Percentiles rank a stretch among this genome's conserved stretches.
phyloP scores from a whole-genome alignment of 106 monocot genomes.

The Triglochin maritima region DNA sequence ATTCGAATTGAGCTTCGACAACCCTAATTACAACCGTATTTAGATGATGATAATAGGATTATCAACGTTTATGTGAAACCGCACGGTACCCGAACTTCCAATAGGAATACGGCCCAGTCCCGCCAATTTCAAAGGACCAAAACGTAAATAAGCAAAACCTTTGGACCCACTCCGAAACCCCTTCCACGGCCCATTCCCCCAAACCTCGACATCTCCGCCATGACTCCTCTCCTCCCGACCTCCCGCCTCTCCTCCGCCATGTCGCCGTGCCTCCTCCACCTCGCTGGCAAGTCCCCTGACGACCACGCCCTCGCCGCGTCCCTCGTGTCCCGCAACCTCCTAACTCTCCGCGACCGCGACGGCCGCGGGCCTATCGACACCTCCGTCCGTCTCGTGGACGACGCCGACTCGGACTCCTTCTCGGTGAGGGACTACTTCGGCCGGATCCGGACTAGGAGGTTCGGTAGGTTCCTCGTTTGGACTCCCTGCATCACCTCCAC shows the following conservation, averaged over 20 bases:
- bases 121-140: too few species aligned
- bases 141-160: too few species aligned
- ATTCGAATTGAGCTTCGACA: too few species aligned
- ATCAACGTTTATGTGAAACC: too few species aligned
- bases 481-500: conserved; percentile 16
- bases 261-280: conserved; percentile 11
- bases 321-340: not conserved
- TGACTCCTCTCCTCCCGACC: not conserved
- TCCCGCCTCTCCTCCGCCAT: not conserved
- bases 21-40: too few species aligned
- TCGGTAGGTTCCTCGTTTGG: conserved; percentile 16
- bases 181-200: not conserved
- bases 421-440: conserved; percentile 4
- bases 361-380: conserved; percentile 5
- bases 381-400: not conserved
- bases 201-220: not conserved
- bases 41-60: too few species aligned
- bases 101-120: too few species aligned
- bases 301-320: conserved; percentile 9
- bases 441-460: not conserved
- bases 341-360: conserved; percentile 5
- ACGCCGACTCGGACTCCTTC: not conserved
- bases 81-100: too few species aligned
- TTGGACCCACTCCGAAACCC: not conserved
- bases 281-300: conserved; percentile 9